phyloP scores from a whole-genome alignment of 805 yeast species.

The Alloascoidea hylecoeti region DNA sequence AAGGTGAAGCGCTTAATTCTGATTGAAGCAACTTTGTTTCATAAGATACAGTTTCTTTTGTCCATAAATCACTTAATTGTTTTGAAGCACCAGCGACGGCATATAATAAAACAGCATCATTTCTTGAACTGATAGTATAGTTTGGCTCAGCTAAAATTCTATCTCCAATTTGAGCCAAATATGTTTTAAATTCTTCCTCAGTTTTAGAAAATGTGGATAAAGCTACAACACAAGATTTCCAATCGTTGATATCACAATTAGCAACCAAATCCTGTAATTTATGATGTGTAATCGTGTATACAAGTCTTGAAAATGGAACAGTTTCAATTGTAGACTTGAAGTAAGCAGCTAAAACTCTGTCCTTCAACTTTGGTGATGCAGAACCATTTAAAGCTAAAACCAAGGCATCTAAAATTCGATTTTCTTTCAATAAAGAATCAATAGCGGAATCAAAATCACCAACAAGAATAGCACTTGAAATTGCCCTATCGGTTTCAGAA shows the following conservation, averaged over 20 bases:
- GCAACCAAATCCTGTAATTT: constrained; percentile 55
- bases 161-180: constrained; percentile 63
- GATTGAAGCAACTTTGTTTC: constrained; percentile 25
- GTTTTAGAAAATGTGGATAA: constrained; percentile 41
- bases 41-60: constrained; percentile 44
- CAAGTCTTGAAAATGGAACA: constrained; percentile 54
- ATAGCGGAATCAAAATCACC: constrained; percentile 61
- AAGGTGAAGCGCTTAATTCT: constrained; percentile 32
- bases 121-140: constrained; percentile 29
- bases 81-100: constrained; percentile 69
- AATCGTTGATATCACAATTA: constrained; percentile 62
- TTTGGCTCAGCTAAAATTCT: constrained; percentile 38
- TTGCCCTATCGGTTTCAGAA: constrained; percentile 27
- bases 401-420: constrained; percentile 64
- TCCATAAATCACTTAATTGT: constrained; percentile 73
- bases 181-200: constrained; percentile 30
- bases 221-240: constrained; percentile 73
- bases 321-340: constrained; percentile 39
- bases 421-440: constrained; percentile 45
- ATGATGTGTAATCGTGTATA: constrained; percentile 46
- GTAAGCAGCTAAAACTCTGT: constrained; percentile 58
- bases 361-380: constrained; percentile 38
- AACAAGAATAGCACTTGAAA: constrained; percentile 36
- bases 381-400: constrained; percentile 56
- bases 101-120: constrained; percentile 64